A percentile compares a stretch with the other conserved stretches of the same genome.
Conservation (phyloP, 306 rosid species). For the Lathyrus oleraceus region DNA sequence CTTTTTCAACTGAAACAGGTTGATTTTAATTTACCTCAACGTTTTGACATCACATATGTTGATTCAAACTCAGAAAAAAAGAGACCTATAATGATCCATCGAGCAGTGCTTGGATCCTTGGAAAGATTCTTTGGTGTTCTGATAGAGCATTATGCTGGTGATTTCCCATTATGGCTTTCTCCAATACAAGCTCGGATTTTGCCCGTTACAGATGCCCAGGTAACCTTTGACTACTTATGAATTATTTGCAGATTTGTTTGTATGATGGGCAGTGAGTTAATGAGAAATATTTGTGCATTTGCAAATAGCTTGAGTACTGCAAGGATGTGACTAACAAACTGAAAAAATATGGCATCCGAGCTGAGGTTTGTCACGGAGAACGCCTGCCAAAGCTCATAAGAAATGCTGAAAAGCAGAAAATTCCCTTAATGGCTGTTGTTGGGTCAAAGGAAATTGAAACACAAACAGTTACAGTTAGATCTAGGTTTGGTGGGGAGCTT, state of each 20-base stretch:
- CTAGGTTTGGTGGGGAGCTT: slow-evolving; percentile 83
- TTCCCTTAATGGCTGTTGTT: slow-evolving; percentile 95
- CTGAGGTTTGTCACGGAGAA: slow-evolving; percentile 84
- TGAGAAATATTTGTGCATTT: slow-evolving; percentile 25
- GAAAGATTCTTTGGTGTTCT: slow-evolving; percentile 95
- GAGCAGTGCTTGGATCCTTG: slow-evolving; percentile 97
- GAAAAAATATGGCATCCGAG: slow-evolving; percentile 67
- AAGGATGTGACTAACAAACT: slow-evolving; percentile 61
- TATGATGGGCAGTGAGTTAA: slow-evolving; percentile 15
- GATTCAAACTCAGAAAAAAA: slow-evolving; percentile 79
- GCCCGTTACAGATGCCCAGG: slow-evolving; percentile 94
- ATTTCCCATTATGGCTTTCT: slow-evolving; percentile 96
- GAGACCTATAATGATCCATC: slow-evolving; percentile 92
- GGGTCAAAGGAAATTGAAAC: slow-evolving; percentile 89
- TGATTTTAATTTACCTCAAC: slow-evolving; percentile 91
- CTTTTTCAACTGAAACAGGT: slow-evolving; percentile 55
- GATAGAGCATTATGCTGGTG: slow-evolving; percentile 95
- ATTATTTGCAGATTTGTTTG: slow-evolving; percentile 13
- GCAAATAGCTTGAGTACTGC: slow-evolving; percentile 73
- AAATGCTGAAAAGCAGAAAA: slow-evolving; percentile 86
- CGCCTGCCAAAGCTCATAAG: slow-evolving; percentile 92
- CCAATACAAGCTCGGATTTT: slow-evolving; percentile 88
- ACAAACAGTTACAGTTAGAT: slow-evolving; percentile 70
- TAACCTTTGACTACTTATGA: slow-evolving; percentile 28
- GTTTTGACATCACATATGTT: slow-evolving; percentile 86